phyloP scores from a whole-genome alignment of 208 protist genomes.

The Acanthamoeba culbertsoni region DNA sequence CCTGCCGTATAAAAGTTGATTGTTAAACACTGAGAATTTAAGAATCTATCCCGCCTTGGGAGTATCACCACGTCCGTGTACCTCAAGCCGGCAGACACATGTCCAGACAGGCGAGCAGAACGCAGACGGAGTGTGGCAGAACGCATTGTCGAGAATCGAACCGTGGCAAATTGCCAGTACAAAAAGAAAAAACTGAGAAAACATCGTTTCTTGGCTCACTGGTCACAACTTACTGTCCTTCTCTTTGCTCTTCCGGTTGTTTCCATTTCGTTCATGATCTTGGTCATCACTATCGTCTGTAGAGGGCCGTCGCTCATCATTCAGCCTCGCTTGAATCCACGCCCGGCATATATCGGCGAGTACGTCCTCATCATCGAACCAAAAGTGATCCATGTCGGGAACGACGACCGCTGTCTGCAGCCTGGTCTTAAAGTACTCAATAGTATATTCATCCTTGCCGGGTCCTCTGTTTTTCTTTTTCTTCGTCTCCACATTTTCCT shows the following conservation, averaged over 20 bases:
- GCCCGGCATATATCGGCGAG: background rate
- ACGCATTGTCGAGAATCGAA: no score
- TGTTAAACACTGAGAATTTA: background rate
- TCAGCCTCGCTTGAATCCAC: background rate
- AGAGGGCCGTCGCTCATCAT: background rate
- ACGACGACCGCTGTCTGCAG: background rate
- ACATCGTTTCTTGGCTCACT: no score
- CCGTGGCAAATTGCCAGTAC: no score
- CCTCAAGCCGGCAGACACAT: no score
- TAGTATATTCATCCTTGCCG: background rate
- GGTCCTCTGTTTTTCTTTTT: background rate
- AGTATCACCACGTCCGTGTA: no score
- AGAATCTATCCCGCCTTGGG: no score
- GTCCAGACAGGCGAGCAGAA: no score
- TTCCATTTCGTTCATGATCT: background rate
- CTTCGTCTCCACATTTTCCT: background rate
- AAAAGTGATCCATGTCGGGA: slow-evolving; percentile 1
- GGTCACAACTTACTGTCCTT: background rate
- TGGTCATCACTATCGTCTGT: background rate
- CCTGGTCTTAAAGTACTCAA: background rate
- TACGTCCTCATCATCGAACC: slow-evolving; percentile 27
- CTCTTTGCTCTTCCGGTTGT: background rate
- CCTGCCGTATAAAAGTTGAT: background rate
- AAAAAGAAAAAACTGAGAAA: no score
- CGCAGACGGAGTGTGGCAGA: no score